A percentile compares a stretch with the other conserved stretches of the same genome.
Conservation (phyloP, 2,329 filamentous ascomycete genomes). For the Claviceps sp. region DNA sequence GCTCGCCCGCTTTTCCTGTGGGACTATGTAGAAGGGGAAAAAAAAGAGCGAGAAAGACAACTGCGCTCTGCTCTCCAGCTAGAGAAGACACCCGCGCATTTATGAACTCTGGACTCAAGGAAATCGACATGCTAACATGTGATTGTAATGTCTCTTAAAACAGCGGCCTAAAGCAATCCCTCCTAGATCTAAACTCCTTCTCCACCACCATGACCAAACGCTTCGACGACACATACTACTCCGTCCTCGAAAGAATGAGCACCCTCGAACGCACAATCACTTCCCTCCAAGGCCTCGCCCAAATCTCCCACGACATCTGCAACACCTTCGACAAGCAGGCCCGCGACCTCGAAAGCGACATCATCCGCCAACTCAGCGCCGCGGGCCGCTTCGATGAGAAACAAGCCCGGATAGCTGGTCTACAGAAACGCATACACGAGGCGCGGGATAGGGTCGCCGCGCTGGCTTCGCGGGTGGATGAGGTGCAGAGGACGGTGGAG, state of each 20-base stretch:
- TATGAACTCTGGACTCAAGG: too few species aligned
- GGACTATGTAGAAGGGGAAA: background rate
- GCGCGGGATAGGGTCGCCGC: conserved; percentile 46
- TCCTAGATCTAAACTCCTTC: conserved; percentile 41
- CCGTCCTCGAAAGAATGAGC: conserved; percentile 55
- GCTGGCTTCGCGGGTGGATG: conserved; percentile 50
- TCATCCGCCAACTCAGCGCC: conserved; percentile 43
- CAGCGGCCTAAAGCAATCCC: conserved; percentile 38
- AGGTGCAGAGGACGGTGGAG: conserved; percentile 50
- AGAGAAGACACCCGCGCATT: too few species aligned
- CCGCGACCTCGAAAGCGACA: conserved; percentile 43
- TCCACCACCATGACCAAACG: conserved; percentile 49
- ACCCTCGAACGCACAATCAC: conserved; percentile 50
- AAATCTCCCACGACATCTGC: conserved; percentile 43
- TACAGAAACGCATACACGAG: conserved; percentile 47
- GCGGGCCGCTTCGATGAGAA: conserved; percentile 53
- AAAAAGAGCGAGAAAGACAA: background rate
- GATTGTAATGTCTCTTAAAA: background rate
- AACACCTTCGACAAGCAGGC: conserved; percentile 47
- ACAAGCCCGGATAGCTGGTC: conserved; percentile 44
- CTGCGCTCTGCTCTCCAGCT: background rate
- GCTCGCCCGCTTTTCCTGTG: too few species aligned
- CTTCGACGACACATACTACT: conserved; percentile 63
- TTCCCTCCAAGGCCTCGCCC: conserved; percentile 53
- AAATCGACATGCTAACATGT: background rate